Evolutionary conservation across 1,284 basidiomycete species (phyloP), one percentile per base, ranked within the genome.

Genomic region (Puccinia triticina): DNA sequence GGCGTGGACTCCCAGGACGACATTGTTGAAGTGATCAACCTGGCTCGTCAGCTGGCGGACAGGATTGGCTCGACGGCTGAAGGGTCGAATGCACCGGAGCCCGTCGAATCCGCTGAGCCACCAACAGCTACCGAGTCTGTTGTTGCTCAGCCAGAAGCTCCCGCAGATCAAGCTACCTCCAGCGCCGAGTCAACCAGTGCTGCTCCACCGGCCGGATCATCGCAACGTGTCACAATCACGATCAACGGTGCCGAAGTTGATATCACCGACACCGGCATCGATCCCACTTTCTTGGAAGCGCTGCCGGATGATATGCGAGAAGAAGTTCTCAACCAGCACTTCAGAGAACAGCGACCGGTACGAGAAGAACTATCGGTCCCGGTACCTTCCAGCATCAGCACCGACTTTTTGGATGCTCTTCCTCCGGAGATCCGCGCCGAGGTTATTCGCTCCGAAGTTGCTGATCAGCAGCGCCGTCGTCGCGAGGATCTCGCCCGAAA

Each of bases 301-400:
- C 89, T 99, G 37, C 97, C 97, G 0, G 97, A 99, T 86, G 96
- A 99, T 84, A 97, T 99, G 93, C 92, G 97, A 71, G 96, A 98
- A 86, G 97, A 99, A 87, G 95, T 99, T 40, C 90, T 99, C 77
- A 96, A 96, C 86, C 97, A 99, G 87, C 96, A 99, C 86, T 92
- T 98, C 85, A 92, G 95, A 18, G 96, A 98, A 86, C 86, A 85
- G 83, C 93, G 93, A 23, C 85, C 86, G 23, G 84, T 85, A 0
- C 84, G 84, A 83, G 91, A 92, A 67, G 92, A 93, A 5, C 90
- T 93, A 0, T 86, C 92, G 81, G 85, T 87, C 16, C 83, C 84
- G 10, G 91, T 92, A 53, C 89, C 92, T 2, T 94, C 95, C 0
- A 92, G 93, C 85, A 96, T 99, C 87, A 96, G 93, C 86, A 88